These are phyloP conservation scores for Fusarium austroafricanum DNA, from an alignment of 2,329 filamentous ascomycete species.

Conservation along the genomic window DNA sequence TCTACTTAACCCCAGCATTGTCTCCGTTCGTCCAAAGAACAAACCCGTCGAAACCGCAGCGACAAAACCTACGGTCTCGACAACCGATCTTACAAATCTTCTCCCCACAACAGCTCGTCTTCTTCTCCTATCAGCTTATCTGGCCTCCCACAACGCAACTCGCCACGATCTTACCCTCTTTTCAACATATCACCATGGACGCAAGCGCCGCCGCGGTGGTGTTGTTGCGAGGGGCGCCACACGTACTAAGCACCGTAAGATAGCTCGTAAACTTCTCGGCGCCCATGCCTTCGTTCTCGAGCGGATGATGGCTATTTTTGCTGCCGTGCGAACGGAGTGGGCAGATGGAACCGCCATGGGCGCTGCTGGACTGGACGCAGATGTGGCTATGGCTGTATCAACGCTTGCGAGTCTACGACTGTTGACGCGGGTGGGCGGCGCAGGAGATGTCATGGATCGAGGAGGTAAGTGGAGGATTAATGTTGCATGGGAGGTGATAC, in stretches of 20 bases:
- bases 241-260: constrained; percentile 72
- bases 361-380: constrained; percentile 59
- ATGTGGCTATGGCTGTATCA: constrained; percentile 73
- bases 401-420: constrained; percentile 78
- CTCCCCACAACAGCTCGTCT: constrained; percentile 80
- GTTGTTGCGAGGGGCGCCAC: constrained; percentile 50
- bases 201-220: constrained; percentile 62
- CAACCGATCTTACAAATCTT: constrained; percentile 63
- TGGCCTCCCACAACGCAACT: constrained; percentile 82
- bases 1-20: constrained; percentile 74
- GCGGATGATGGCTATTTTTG: constrained; percentile 81
- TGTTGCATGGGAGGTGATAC: constrained; percentile 80
- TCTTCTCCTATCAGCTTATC: constrained; percentile 80
- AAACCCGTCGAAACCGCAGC: constrained; percentile 1
- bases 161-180: constrained; percentile 81
- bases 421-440: constrained; percentile 72
- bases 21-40: constrained; percentile 49
- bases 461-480: constrained; percentile 82
- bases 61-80: constrained; percentile 32
- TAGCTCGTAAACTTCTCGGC: constrained; percentile 80
- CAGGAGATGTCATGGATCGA: constrained; percentile 73
- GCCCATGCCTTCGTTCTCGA: constrained; percentile 83
- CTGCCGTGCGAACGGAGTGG: constrained; percentile 71
- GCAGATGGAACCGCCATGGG: constrained; percentile 47
- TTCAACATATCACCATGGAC: constrained; percentile 73